Evolutionary conservation across 495 filamentous ascomycete species (phyloP).

Genomic region (Talaromyces thailandensis): DNA sequence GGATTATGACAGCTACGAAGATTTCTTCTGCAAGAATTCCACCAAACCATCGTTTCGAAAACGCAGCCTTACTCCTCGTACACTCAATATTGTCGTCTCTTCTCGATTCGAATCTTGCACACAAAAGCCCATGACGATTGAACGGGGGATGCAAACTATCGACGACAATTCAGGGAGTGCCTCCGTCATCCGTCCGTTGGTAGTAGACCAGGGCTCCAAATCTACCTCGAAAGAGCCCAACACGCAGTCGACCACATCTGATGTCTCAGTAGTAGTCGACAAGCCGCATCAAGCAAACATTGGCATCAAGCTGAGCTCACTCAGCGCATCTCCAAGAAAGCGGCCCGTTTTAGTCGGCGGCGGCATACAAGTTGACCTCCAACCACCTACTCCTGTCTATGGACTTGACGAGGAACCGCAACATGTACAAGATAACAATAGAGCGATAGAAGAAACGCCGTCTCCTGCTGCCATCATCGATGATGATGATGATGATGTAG

Average conservation of each 20-base stretch:
- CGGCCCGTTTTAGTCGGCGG: not conserved
- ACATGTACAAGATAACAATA: not conserved
- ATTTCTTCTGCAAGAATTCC: constrained; percentile 21
- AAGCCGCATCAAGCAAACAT: not conserved
- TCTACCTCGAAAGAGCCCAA: not conserved
- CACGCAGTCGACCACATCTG: not conserved
- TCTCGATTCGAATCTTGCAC: constrained; percentile 14
- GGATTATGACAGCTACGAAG: constrained; percentile 21
- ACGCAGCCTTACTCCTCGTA: constrained; percentile 22
- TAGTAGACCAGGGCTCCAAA: not conserved
- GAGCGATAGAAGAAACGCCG: not conserved
- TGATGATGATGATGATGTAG: not conserved
- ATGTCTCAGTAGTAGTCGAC: not conserved
- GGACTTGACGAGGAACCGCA: not conserved
- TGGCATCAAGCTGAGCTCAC: not conserved
- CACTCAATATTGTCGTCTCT: constrained; percentile 17
- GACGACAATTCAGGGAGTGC: not conserved
- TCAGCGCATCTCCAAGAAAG: not conserved
- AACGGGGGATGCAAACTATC: not conserved
- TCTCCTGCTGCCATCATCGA: not conserved
- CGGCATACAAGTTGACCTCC: not conserved
- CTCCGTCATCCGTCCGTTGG: not conserved
- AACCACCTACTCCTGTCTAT: not conserved
- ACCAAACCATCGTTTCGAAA: constrained; percentile 25
- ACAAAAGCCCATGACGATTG: not conserved